A percentile compares a stretch with the other conserved stretches of the same genome.
These are phyloP conservation scores for Ascoidea asiatica DNA, from an alignment of 805 yeast genomes.

Conservation along the genomic window DNA sequence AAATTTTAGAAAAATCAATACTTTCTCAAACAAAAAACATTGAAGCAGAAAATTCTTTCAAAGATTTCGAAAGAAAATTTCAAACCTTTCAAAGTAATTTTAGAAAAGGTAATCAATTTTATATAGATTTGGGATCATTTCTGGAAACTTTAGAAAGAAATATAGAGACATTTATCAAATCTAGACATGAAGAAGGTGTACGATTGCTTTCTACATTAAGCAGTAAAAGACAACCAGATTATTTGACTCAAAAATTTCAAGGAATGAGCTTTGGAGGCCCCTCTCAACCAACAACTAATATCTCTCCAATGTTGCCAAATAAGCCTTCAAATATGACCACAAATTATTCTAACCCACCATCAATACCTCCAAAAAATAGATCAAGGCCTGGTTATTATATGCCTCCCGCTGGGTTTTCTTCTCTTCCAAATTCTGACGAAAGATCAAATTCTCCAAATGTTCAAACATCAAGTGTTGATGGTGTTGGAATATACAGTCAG, in stretches of 20 bases:
- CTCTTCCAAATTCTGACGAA: slow-evolving; percentile 1
- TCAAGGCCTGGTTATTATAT: not conserved
- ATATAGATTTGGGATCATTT: slow-evolving; percentile 27
- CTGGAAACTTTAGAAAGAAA: slow-evolving; percentile 13
- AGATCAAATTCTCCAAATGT: slow-evolving; percentile 3
- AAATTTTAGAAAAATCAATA: slow-evolving; percentile 27
- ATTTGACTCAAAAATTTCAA: slow-evolving; percentile 13
- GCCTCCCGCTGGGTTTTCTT: not conserved
- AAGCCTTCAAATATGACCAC: slow-evolving; percentile 6
- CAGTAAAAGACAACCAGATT: slow-evolving; percentile 1
- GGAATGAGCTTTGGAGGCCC: slow-evolving; percentile 10
- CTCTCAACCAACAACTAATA: slow-evolving; percentile 7
- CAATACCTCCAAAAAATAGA: slow-evolving; percentile 6
- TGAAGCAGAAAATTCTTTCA: slow-evolving; percentile 22
- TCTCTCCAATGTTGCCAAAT: slow-evolving; percentile 14
- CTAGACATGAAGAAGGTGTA: slow-evolving; percentile 14
- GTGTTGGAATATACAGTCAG: slow-evolving; percentile 30
- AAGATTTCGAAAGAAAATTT: slow-evolving; percentile 33
- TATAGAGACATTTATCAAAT: slow-evolving; percentile 13
- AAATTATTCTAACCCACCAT: slow-evolving; percentile 1
- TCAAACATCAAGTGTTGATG: slow-evolving; percentile 14
- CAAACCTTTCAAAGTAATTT: slow-evolving; percentile 50
- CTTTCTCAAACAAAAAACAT: slow-evolving; percentile 21
- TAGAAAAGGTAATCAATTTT: slow-evolving; percentile 49
- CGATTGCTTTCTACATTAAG: slow-evolving; percentile 5